Conservation (phyloP, 2,329 filamentous ascomycete genomes). For the Neopestalotiopsis clavispora region DNA sequence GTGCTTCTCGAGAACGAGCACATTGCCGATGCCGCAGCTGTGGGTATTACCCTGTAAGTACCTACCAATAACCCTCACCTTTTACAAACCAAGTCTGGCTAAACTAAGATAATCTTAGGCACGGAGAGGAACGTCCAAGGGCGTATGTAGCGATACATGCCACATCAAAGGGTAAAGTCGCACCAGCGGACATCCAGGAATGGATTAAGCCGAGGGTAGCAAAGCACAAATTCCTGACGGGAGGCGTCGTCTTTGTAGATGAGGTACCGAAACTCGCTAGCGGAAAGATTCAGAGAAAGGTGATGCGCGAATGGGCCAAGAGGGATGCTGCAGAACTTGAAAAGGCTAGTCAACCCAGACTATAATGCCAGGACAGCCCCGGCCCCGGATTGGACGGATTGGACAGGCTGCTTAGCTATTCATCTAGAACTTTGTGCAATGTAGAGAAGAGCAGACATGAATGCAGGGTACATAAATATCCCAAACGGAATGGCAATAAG, state of each 20-base stretch:
- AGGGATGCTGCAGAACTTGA: constrained; percentile 42
- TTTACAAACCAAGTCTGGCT: background rate
- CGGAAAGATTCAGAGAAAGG: constrained; percentile 63
- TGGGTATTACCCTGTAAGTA: constrained; percentile 54
- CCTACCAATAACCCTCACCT: constrained; percentile 15
- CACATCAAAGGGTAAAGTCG: constrained; percentile 47
- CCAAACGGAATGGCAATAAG: background rate
- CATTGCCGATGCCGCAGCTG: constrained; percentile 59
- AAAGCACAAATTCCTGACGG: constrained; percentile 56
- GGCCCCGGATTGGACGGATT: background rate
- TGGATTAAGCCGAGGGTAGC: constrained; percentile 50
- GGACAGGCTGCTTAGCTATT: background rate
- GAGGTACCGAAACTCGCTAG: constrained; percentile 61
- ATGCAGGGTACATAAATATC: background rate
- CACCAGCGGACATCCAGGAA: constrained; percentile 56
- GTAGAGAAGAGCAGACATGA: background rate
- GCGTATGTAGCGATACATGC: constrained; percentile 58
- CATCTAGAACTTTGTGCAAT: background rate
- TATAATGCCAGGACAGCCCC: background rate
- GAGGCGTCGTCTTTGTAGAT: constrained; percentile 59
- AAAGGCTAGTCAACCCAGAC: background rate
- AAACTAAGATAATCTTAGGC: constrained; percentile 24
- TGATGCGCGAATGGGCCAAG: constrained; percentile 62
- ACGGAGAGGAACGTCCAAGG: constrained; percentile 55
- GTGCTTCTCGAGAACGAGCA: constrained; percentile 55